Conservation (phyloP, 352 stramenopile genomes). For the Phytophthora cryptogea region DNA sequence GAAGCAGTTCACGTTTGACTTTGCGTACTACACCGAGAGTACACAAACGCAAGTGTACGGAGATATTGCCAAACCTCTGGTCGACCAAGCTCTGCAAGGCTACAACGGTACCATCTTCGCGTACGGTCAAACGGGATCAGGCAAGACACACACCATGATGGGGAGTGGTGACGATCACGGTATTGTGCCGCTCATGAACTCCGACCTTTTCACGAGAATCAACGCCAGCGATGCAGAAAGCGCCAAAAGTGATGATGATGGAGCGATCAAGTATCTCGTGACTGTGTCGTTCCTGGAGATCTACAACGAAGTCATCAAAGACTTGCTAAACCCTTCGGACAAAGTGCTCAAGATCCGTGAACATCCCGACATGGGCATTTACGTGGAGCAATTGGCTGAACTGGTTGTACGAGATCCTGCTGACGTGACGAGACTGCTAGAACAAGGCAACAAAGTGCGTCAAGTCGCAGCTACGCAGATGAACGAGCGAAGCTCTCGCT, state of each 20-base stretch:
- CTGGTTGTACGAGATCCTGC: slow-evolving; percentile 79
- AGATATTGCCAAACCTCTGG: slow-evolving; percentile 72
- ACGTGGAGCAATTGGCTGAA: slow-evolving; percentile 91
- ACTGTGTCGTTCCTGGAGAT: slow-evolving; percentile 95
- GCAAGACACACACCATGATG: slow-evolving; percentile 92
- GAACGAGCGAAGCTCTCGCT: slow-evolving; percentile 91
- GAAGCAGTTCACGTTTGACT: slow-evolving; percentile 87
- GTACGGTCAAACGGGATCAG: slow-evolving; percentile 76
- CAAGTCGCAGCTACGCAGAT: slow-evolving; percentile 91
- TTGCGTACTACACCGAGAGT: slow-evolving; percentile 74
- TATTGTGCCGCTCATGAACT: slow-evolving; percentile 91
- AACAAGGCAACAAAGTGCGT: slow-evolving; percentile 89
- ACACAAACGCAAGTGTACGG: slow-evolving; percentile 84
- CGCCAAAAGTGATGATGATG: slow-evolving; percentile 23
- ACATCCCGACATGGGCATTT: slow-evolving; percentile 93
- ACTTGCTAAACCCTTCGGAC: slow-evolving; percentile 92
- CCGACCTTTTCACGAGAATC: slow-evolving; percentile 79
- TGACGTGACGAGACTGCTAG: slow-evolving; percentile 82
- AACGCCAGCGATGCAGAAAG: slow-evolving; percentile 29
- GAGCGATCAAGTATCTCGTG: slow-evolving; percentile 81
- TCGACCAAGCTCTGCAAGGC: slow-evolving; percentile 78
- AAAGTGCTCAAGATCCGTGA: slow-evolving; percentile 93
- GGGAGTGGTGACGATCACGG: slow-evolving; percentile 68
- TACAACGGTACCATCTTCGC: slow-evolving; percentile 87
- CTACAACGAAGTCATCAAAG: slow-evolving; percentile 95